Evolutionary conservation across 2,329 filamentous ascomycete genomes (phyloP), one percentile per base, ranked within the genome.

Genomic region (Neurospora crassa): DNA sequence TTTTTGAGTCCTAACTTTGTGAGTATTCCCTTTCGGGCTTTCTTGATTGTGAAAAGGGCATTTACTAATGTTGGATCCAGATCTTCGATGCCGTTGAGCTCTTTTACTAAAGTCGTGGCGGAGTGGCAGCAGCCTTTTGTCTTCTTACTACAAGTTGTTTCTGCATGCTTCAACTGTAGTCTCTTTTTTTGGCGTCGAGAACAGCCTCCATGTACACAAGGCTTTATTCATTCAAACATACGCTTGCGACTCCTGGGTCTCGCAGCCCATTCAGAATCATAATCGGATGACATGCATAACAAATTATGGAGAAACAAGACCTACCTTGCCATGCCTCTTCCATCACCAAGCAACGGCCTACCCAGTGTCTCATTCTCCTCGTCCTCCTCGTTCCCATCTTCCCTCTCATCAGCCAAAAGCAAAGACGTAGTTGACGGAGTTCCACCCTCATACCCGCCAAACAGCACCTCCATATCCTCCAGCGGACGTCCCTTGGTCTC

Each of bases 1-100:
- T 91, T 84, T 77, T 79, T 91, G 73, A 85, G 83, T 70, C 89
- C 89, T 2, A 91, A 89, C 77, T 81, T 85, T 70, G 82, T 84
- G 75, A 80, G 81, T 78, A 7, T 59, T 67, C 37, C 68, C 34
- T 37, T 37, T 37, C 34, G 34, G 34, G 7, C 10, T 18, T 4
- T 12, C 4, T 37, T 43, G 1, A 37, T 8, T 12, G 2, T 40
- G 73, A 47, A 71, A 59, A 18, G 1, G 18, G 14, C 24, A n/a
- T 12, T 67, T 42, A 14, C 67, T 29, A 53, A 40, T 11, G 11
- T 6, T 24, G 63, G 0, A 20, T 2, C 47, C 8, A 76, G 75
- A 76, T 76, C 29, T 75, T 76, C 40, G 75, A 76, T 72, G 78
- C 78, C 14, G 77, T 81, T 24, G 79, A 81, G 71, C 77, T 81